Base-by-base conservation (phyloP, 2,329 filamentous ascomycete species). In the Aspergillus caelatus region DNA sequence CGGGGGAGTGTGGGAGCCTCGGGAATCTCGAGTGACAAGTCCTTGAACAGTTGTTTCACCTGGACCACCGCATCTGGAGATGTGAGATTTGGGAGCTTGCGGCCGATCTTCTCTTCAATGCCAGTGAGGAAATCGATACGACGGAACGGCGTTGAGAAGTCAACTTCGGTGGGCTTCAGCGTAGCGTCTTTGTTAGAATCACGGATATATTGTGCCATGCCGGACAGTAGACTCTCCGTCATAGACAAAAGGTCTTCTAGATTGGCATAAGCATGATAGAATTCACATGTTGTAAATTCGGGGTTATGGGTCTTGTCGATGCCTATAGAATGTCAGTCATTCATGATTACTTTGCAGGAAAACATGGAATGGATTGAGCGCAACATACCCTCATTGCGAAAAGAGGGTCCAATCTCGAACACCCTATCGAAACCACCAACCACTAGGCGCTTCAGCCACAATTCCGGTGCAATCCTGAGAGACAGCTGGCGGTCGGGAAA, bases 281-380 rank as follows among this genome's bases (percentile, higher is more conserved):
- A 98, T 79, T 99, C 95, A 82, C 94, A 98, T 64, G 92, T 98
- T 52, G 92, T 95, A 79, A 98, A 99, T 75, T 99, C 95, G 0
- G 95, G 94, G 74, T 99, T 99, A 76, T 99, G 95, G 0, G 93
- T 97, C 34, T 86, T 86, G 76, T 97, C 94, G 41, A 97, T 78
- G 1, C 85, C 85, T 82, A 43, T 21, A 21, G 4, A 32, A 50
- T 28, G 60, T 70, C 46, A 71, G 62, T 48, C 50, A 39, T n/a
- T 28, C 5, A 11, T 26, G 19, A 30, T 6, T 7, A 28, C 12
- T 48, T 26, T 26, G 11, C 4, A 26, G 12, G 12, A 46, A 23
- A 48, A 12, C 23, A 26, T 48, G 6, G 26, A 4, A 52, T 32
- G 4, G 48, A 23, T 12, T 12, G 9, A 4, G 10, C 23, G 30